Conservation (phyloP, 108 stramenopile species). For the Conticribra guillardii region DNA sequence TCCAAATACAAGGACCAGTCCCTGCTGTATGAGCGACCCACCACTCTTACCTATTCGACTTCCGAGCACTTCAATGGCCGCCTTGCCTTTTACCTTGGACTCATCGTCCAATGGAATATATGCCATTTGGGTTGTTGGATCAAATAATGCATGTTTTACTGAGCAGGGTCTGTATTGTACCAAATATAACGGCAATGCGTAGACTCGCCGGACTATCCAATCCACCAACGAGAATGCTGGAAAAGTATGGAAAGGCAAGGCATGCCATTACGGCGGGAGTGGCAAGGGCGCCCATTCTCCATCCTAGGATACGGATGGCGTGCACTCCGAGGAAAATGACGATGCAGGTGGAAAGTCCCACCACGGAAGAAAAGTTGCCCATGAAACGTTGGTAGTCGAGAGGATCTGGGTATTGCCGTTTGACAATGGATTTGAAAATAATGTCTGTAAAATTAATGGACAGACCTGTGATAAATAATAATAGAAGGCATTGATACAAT, state of each 20-base stretch:
- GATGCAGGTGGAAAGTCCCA: conserved; percentile 85
- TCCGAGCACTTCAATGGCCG: conserved; percentile 96
- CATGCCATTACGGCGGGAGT: conserved; percentile 91
- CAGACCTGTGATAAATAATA: conserved; percentile 48
- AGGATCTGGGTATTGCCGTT: conserved; percentile 88
- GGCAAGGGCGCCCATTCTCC: conserved; percentile 92
- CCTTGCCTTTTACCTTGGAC: conserved; percentile 95
- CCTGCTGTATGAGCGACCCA: conserved; percentile 93
- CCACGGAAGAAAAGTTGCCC: conserved; percentile 90
- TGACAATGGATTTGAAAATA: conserved; percentile 96
- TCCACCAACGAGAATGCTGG: conserved; percentile 81
- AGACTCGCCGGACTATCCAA: conserved; percentile 73
- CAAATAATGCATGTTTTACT: conserved; percentile 94
- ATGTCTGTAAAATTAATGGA: conserved; percentile 97
- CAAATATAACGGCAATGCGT: conserved; percentile 79
- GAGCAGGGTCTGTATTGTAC: conserved; percentile 87
- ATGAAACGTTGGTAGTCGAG: conserved; percentile 95
- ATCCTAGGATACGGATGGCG: conserved; percentile 90
- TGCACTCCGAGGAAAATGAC: conserved; percentile 95
- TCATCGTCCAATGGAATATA: conserved; percentile 97
- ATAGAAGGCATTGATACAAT: neutral
- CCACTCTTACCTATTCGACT: conserved; percentile 95
- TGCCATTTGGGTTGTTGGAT: conserved; percentile 93
- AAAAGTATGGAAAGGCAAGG: conserved; percentile 90
- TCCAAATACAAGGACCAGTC: conserved; percentile 90